phyloP scores from a whole-genome alignment of 345 rosid genomes.

The Sisymbrium irio region DNA sequence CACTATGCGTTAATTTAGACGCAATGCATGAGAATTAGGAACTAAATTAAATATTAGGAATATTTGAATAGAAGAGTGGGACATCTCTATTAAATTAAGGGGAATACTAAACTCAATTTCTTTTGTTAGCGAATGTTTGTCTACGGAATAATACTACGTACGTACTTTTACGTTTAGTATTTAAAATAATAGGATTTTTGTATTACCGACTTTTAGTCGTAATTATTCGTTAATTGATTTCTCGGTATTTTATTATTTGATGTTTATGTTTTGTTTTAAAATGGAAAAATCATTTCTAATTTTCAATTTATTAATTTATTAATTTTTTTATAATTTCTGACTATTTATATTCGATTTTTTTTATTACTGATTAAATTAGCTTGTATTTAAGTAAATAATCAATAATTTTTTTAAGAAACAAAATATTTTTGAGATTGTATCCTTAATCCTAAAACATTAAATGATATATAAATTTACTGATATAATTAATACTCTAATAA shows the following conservation, averaged over 20 bases:
- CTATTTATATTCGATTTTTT: no score
- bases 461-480: no score
- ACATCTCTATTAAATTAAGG: background rate
- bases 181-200: background rate
- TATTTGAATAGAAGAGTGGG: background rate
- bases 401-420: no score
- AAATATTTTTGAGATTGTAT: no score
- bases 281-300: no score
- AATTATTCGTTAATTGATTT: background rate
- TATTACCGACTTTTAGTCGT: background rate
- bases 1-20: background rate
- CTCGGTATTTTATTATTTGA: no score
- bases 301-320: no score
- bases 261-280: no score
- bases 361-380: no score
- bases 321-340: no score
- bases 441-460: no score
- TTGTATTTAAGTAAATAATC: no score
- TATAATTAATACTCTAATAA: background rate
- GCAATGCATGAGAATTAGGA: background rate
- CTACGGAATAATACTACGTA: background rate
- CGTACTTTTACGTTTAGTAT: background rate
- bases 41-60: background rate
- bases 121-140: constrained; percentile 5
- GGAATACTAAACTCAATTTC: background rate